Evolutionary conservation across 306 rosid species (phyloP).

Genomic region (Quercus agrifolia): DNA sequence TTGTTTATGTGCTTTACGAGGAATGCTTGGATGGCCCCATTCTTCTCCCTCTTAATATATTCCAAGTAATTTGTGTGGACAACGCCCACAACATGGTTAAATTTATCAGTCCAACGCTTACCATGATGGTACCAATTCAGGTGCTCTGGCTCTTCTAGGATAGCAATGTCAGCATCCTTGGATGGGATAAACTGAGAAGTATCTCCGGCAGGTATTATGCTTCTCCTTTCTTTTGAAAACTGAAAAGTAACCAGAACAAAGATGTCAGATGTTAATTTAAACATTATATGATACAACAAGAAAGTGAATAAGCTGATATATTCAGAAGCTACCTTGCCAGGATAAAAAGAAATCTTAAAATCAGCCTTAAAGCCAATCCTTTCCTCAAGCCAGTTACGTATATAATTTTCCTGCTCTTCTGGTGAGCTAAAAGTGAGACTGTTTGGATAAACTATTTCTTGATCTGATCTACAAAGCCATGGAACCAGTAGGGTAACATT

Average conservation of each 20-base stretch:
- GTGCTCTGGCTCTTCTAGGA: slow-evolving; percentile 96
- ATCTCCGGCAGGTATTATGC: slow-evolving; percentile 96
- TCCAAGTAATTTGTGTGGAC: slow-evolving; percentile 97
- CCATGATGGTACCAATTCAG: slow-evolving; percentile 99
- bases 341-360: slow-evolving; percentile 91
- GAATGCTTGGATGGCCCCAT: slow-evolving; percentile 93
- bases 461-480: slow-evolving; percentile 93
- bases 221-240: slow-evolving; percentile 83
- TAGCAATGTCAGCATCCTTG: slow-evolving; percentile 92
- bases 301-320: slow-evolving; percentile 16
- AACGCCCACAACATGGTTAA: slow-evolving; percentile 94
- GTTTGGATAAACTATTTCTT: slow-evolving; percentile 82
- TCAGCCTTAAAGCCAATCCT: slow-evolving; percentile 88
- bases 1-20: slow-evolving; percentile 95
- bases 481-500: slow-evolving; percentile 92
- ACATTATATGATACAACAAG: slow-evolving; percentile 4
- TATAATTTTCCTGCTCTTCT: slow-evolving; percentile 84
- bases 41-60: slow-evolving; percentile 92
- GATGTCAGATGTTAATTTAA: slow-evolving; percentile 24
- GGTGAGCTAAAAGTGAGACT: slow-evolving; percentile 80
- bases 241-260: slow-evolving; percentile 27
- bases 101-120: slow-evolving; percentile 89
- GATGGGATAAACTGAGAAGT: slow-evolving; percentile 88
- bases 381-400: slow-evolving; percentile 98
- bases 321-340: slow-evolving; percentile 72